Evolutionary conservation across 805 yeast species (phyloP).

Genomic region (Saturnispora gosingensis): DNA sequence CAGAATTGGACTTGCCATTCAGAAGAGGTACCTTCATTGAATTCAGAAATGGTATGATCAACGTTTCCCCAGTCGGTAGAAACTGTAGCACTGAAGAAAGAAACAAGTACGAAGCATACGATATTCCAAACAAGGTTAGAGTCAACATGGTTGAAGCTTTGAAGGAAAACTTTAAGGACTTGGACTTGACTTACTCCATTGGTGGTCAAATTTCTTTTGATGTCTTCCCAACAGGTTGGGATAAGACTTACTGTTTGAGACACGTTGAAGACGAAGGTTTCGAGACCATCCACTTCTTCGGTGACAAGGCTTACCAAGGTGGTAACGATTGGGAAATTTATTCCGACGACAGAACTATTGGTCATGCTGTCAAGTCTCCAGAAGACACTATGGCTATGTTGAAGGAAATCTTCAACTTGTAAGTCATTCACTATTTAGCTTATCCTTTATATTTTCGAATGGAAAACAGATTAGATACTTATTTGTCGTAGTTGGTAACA

Average conservation of each 20-base stretch:
- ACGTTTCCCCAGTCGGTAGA: conserved; percentile 97
- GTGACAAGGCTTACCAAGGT: conserved; percentile 95
- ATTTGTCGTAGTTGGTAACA: not conserved
- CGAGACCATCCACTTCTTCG: conserved; percentile 89
- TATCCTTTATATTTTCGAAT: not conserved
- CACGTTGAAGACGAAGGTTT: conserved; percentile 84
- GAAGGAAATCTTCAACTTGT: conserved; percentile 65
- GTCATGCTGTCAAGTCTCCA: conserved; percentile 88
- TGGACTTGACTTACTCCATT: conserved; percentile 86
- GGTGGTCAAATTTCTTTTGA: conserved; percentile 99
- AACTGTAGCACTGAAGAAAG: conserved; percentile 93
- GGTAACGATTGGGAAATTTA: conserved; percentile 99
- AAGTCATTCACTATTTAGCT: conserved; percentile 12
- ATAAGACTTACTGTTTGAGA: conserved; percentile 93
- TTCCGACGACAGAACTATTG: conserved; percentile 84
- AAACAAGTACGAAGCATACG: conserved; percentile 82
- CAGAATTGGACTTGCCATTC: conserved; percentile 83
- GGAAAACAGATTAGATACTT: not conserved
- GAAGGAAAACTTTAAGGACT: conserved; percentile 73
- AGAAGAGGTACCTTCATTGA: conserved; percentile 99
- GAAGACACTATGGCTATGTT: conserved; percentile 80
- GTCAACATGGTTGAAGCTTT: conserved; percentile 76
- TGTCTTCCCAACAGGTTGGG: conserved; percentile 99
- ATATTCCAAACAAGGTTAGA: conserved; percentile 74
- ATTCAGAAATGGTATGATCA: conserved; percentile 99